Conservation (phyloP, 2,329 filamentous ascomycete genomes). For the Aaosphaeria pasadenensis region DNA sequence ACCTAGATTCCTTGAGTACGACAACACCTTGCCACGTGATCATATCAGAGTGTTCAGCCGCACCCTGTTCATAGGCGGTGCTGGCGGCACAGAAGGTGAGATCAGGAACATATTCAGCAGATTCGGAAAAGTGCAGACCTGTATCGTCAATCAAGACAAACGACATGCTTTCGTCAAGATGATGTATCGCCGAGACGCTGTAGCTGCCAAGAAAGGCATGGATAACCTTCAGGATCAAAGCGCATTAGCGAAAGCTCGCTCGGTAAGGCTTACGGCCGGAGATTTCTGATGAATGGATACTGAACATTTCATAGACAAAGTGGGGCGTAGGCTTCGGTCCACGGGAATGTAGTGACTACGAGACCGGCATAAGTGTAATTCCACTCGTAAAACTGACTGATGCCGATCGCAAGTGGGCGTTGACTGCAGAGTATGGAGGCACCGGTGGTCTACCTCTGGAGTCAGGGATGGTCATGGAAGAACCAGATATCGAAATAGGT, state of each 20-base stretch:
- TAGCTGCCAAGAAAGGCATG: slow-evolving; percentile 82
- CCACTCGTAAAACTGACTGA: slow-evolving; percentile 91
- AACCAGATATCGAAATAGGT: slow-evolving; percentile 98
- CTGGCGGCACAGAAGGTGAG: slow-evolving; percentile 71
- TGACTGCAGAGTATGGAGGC: slow-evolving; percentile 89
- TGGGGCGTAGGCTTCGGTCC: slow-evolving; percentile 98
- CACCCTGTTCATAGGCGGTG: slow-evolving; percentile 94
- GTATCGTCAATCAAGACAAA: slow-evolving; percentile 97
- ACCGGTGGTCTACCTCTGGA: slow-evolving; percentile 82
- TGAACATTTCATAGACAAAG: slow-evolving; percentile 63
- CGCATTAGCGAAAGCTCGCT: slow-evolving; percentile 60
- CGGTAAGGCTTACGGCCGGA: slow-evolving; percentile 22
- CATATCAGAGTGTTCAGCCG: slow-evolving; percentile 84
- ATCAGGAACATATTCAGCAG: slow-evolving; percentile 75
- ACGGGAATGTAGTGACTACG: slow-evolving; percentile 94
- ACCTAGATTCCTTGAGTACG: slow-evolving; percentile 77
- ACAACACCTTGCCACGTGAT: slow-evolving; percentile 68
- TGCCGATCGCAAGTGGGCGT: slow-evolving; percentile 95
- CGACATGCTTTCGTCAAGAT: slow-evolving; percentile 99
- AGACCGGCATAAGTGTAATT: slow-evolving; percentile 86
- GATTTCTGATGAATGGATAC: slow-evolving; percentile 4
- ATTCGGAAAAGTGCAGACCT: slow-evolving; percentile 89
- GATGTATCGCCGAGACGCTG: slow-evolving; percentile 82
- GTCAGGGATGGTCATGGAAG: slow-evolving; percentile 83
- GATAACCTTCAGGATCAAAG: slow-evolving; percentile 72